Conservation (phyloP, 371 early-diverging fungal genomes). For the Mortierella sp. region DNA sequence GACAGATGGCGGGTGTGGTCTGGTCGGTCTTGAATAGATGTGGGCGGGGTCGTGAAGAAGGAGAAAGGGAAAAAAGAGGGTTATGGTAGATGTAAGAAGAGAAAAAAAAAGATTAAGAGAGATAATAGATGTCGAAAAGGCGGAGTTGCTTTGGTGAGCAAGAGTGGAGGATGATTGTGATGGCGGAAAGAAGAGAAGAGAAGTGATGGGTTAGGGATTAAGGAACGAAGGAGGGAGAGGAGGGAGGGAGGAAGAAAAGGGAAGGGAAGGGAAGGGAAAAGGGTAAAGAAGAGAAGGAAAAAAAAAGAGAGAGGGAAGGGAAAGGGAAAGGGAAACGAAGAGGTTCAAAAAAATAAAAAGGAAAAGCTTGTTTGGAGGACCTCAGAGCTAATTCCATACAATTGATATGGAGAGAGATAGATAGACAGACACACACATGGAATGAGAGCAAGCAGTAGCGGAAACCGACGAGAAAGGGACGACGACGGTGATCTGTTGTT, state of each 20-base stretch:
- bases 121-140: background rate
- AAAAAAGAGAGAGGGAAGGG: background rate
- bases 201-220: background rate
- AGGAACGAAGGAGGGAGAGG: background rate
- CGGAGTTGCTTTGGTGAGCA: no score
- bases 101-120: background rate
- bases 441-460: no score
- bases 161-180: background rate
- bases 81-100: background rate
- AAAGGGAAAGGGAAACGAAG: background rate
- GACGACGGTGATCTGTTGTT: no score
- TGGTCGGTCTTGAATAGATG: constrained; percentile 5
- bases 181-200: background rate
- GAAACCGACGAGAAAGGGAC: no score
- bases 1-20: background rate
- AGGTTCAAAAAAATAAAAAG: background rate
- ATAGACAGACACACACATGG: no score
- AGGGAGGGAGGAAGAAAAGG: background rate
- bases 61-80: background rate
- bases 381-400: no score
- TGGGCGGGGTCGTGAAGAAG: constrained; percentile 32
- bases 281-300: background rate
- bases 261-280: background rate
- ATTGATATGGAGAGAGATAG: no score
- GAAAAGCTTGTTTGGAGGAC: no score